Evolutionary conservation across 2,329 filamentous ascomycete species (phyloP).

Genomic region (Phaeosphaeriaceae sp.): DNA sequence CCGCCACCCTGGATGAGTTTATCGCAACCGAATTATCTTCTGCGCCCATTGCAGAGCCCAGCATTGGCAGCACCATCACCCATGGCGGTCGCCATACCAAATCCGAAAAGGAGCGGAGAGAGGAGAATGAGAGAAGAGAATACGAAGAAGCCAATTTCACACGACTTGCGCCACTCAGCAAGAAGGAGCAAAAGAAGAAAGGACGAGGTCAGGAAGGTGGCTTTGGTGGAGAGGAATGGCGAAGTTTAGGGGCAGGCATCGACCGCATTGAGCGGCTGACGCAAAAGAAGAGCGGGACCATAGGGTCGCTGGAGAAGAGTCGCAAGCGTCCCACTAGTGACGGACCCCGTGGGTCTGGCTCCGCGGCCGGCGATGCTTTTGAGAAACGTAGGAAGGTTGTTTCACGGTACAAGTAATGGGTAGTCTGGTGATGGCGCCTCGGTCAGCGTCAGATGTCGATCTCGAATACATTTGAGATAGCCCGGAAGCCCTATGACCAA

Average conservation of each 20-base stretch:
- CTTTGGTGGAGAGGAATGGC: slow-evolving; percentile 95
- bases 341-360: slow-evolving; percentile 70
- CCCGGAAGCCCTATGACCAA: background rate
- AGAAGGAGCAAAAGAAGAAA: slow-evolving; percentile 79
- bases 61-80: slow-evolving; percentile 88
- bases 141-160: slow-evolving; percentile 96
- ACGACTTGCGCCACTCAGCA: slow-evolving; percentile 82
- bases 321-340: slow-evolving; percentile 81
- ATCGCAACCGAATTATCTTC: slow-evolving; percentile 82
- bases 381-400: slow-evolving; percentile 55
- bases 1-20: slow-evolving; percentile 90
- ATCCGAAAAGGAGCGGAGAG: slow-evolving; percentile 75
- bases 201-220: slow-evolving; percentile 54
- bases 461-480: background rate
- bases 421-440: background rate
- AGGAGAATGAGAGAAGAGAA: slow-evolving; percentile 77
- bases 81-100: slow-evolving; percentile 80
- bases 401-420: slow-evolving; percentile 27
- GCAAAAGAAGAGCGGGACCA: slow-evolving; percentile 64
- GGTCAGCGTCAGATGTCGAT: background rate
- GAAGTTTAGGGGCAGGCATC: slow-evolving; percentile 80
- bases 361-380: slow-evolving; percentile 75
- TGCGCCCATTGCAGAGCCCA: slow-evolving; percentile 83
- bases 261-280: slow-evolving; percentile 88
- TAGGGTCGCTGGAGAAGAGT: slow-evolving; percentile 77